phyloP scores from a whole-genome alignment of 1,284 basidiomycete species.

The Cystobasidium slooffiae region DNA sequence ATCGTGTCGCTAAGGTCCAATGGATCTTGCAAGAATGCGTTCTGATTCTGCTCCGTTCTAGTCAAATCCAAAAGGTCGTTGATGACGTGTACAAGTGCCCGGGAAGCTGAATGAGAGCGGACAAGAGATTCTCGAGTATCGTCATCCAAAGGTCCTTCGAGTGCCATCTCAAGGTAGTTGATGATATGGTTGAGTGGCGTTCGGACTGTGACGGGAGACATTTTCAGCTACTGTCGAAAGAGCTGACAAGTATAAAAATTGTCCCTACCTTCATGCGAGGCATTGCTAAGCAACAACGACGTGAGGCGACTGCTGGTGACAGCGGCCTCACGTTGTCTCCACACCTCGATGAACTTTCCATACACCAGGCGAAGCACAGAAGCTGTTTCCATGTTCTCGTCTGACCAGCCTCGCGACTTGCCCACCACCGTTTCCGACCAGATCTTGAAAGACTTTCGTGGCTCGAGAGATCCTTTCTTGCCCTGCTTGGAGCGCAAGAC shows the following conservation, averaged over 20 bases:
- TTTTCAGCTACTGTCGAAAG: neutral
- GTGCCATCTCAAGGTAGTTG: constrained; percentile 81
- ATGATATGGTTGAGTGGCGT: constrained; percentile 78
- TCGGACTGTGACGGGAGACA: constrained; percentile 61
- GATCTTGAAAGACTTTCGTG: constrained; percentile 75
- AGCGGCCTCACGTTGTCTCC: constrained; percentile 82
- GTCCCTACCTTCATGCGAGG: constrained; percentile 74
- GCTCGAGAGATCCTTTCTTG: constrained; percentile 64
- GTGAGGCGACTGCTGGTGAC: constrained; percentile 77
- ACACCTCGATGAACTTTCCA: constrained; percentile 84
- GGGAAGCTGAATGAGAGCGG: constrained; percentile 76
- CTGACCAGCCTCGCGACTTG: constrained; percentile 75
- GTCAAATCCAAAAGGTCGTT: constrained; percentile 86
- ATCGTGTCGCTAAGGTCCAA: constrained; percentile 75
- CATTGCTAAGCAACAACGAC: constrained; percentile 80
- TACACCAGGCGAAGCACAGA: constrained; percentile 82
- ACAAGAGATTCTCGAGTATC: constrained; percentile 80
- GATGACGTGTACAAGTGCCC: constrained; percentile 70
- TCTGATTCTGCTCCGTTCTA: constrained; percentile 76
- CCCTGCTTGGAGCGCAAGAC: constrained; percentile 52
- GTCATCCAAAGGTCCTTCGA: constrained; percentile 74
- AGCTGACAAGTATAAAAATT: constrained; percentile 2
- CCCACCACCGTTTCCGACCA: constrained; percentile 81
- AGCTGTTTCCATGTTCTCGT: constrained; percentile 85
- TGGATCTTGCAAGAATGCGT: constrained; percentile 79